phyloP scores from a whole-genome alignment of 305 asterid species.

The Fraxinus ornus region DNA sequence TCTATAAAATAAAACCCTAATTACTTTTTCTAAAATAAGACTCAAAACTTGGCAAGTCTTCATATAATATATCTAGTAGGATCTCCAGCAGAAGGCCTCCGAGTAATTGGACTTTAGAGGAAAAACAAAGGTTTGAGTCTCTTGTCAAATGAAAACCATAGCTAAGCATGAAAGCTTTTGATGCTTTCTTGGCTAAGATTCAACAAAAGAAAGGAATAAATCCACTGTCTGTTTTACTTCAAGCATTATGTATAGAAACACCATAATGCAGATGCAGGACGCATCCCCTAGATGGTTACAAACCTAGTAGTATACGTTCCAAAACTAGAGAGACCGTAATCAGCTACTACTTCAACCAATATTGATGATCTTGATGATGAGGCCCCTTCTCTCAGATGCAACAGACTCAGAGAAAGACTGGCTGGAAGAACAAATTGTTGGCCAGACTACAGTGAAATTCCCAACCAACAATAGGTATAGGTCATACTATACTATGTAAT shows the following conservation, averaged over 20 bases:
- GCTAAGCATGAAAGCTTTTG: neutral
- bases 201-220: neutral
- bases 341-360: neutral
- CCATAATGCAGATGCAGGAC: neutral
- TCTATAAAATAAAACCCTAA: neutral
- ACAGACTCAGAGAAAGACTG: neutral
- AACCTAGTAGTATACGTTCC: neutral
- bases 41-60: neutral
- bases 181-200: neutral
- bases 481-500: neutral
- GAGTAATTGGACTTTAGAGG: neutral
- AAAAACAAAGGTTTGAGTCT: neutral
- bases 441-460: neutral
- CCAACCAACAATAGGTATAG: neutral
- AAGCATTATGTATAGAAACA: neutral
- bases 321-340: neutral
- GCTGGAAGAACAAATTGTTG: neutral
- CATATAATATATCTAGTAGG: neutral
- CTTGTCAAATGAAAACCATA: neutral
- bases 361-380: neutral
- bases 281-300: neutral
- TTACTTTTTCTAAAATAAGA: neutral
- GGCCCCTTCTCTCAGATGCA: neutral
- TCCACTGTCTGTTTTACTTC: neutral
- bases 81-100: neutral